phyloP scores from a whole-genome alignment of 2,329 filamentous ascomycete species.

The Chlorencoelia australis region DNA sequence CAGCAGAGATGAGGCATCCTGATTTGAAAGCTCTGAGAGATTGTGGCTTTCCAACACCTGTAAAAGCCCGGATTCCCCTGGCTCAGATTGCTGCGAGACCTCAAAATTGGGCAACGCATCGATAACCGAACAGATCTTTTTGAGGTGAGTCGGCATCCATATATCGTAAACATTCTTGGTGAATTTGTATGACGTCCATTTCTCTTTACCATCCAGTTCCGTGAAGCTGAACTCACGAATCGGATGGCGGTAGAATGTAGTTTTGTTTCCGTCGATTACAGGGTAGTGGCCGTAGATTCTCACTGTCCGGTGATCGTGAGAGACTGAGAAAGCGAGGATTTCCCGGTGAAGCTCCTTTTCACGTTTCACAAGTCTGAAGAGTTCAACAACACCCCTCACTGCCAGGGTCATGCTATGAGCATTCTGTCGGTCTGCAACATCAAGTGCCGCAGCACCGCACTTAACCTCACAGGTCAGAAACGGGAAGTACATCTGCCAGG shows the following conservation, averaged over 20 bases:
- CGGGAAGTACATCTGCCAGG: constrained; percentile 38
- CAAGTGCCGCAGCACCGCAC: constrained; percentile 30
- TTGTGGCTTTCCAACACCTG: background rate
- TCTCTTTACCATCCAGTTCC: background rate
- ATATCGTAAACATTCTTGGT: background rate
- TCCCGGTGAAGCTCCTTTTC: background rate
- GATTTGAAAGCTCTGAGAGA: background rate
- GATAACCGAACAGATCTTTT: background rate
- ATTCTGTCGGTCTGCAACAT: constrained; percentile 27
- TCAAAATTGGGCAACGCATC: background rate
- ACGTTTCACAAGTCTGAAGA: background rate
- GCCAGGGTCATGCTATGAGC: constrained; percentile 21
- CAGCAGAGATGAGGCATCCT: background rate
- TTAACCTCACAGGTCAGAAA: constrained; percentile 41
- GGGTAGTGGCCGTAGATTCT: background rate
- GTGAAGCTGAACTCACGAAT: background rate
- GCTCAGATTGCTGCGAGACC: too few species aligned
- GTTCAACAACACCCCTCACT: background rate
- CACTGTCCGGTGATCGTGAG: background rate
- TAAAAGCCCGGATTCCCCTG: too few species aligned
- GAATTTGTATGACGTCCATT: background rate
- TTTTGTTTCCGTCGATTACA: background rate
- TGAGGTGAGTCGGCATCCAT: background rate
- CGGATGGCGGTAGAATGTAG: background rate
- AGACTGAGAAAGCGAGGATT: background rate